phyloP scores from a whole-genome alignment of 495 filamentous ascomycete species.

The Aspergillus heteromorphus region DNA sequence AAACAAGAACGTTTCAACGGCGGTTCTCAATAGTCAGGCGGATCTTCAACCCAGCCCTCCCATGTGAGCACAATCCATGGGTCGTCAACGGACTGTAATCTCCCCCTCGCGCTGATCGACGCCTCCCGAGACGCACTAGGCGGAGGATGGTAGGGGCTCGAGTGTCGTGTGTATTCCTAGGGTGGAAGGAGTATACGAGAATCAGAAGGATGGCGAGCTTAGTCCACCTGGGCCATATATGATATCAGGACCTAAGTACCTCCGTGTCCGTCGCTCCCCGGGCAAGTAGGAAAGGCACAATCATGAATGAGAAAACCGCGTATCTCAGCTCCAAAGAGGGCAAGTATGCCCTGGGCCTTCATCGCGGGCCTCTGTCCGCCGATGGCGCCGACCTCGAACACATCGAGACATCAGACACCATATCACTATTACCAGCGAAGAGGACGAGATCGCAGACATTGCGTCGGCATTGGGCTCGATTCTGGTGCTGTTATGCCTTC shows the following conservation, averaged over 20 bases:
- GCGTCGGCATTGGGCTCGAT: conserved; percentile 35
- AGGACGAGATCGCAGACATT: conserved; percentile 24
- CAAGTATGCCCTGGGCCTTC: conserved; percentile 30
- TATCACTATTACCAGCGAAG: conserved; percentile 25
- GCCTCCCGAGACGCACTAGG: conserved; percentile 4
- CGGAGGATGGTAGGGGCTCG: background rate
- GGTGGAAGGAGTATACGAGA: too few relatives aligned
- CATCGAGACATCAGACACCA: conserved; percentile 24
- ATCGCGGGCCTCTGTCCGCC: conserved; percentile 30
- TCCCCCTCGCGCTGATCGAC: conserved; percentile 8
- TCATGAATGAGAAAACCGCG: conserved; percentile 21
- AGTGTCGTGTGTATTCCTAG: too few relatives aligned
- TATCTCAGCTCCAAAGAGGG: conserved; percentile 26
- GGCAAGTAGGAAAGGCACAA: background rate
- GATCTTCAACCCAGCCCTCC: conserved; percentile 10
- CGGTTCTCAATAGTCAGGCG: conserved; percentile 14
- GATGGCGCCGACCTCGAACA: conserved; percentile 24
- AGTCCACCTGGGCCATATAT: background rate
- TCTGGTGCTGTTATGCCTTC: conserved; percentile 37
- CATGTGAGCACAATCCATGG: conserved; percentile 12
- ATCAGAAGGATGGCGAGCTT: too few relatives aligned
- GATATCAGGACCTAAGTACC: background rate
- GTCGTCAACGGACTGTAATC: background rate
- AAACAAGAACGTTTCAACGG: conserved; percentile 1
- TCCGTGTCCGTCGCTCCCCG: background rate